These are phyloP conservation scores for Melastoma malabathricum DNA, from an alignment of 345 rosid species.

Conservation along the genomic window DNA sequence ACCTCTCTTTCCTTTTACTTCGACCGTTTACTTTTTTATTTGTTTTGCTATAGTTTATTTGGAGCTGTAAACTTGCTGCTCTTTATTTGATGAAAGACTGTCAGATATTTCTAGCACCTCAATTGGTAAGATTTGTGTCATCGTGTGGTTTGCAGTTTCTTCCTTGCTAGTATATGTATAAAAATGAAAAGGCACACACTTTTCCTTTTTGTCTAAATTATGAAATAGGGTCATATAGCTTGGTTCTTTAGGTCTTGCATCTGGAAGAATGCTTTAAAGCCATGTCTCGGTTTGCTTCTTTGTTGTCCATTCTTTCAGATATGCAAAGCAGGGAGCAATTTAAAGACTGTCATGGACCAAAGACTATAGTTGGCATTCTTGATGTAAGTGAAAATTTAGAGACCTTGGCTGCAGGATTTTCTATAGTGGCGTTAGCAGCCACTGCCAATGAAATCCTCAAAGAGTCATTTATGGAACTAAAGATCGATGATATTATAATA, in stretches of 20 bases:
- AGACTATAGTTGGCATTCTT: conserved; percentile 32
- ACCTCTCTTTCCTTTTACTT: conserved; percentile 1
- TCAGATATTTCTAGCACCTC: not conserved
- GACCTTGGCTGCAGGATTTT: conserved; percentile 41
- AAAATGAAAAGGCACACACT: too few species aligned
- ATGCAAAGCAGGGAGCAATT: conserved; percentile 55
- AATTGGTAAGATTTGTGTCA: too few species aligned
- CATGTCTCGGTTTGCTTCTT: not conserved
- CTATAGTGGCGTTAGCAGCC: conserved; percentile 60
- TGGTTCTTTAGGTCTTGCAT: too few species aligned
- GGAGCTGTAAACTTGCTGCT: conserved; percentile 1
- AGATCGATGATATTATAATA: conserved; percentile 62
- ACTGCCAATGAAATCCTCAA: conserved; percentile 86
- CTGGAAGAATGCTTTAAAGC: too few species aligned
- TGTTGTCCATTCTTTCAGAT: conserved; percentile 27
- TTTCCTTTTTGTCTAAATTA: too few species aligned
- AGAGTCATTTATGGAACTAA: conserved; percentile 63
- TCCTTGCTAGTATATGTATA: too few species aligned
- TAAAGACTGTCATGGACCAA: conserved; percentile 43
- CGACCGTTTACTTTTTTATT: too few species aligned
- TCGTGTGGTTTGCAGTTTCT: conserved; percentile 2
- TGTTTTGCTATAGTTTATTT: too few species aligned
- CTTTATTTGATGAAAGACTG: not conserved
- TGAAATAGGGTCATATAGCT: too few species aligned
- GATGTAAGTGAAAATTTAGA: conserved; percentile 32